Evolutionary conservation across 192 early-diverging fungal genomes (phyloP), one percentile per base, ranked within the genome.

Genomic region (Diversispora eburnea): DNA sequence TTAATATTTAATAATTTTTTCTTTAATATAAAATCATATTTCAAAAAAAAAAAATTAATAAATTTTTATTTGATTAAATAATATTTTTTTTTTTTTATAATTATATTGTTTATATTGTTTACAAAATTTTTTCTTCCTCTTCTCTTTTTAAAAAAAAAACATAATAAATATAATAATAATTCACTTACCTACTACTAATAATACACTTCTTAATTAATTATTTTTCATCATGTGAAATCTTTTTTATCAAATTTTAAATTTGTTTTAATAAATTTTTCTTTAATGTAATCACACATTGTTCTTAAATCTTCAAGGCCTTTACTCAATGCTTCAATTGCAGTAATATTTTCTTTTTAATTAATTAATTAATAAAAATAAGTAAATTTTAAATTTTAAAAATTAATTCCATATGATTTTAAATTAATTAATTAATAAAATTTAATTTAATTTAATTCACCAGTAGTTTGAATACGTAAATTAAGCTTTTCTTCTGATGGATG

Each of bases 401-500:
- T 22, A 59, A 9, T 33, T 58, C 8, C 25, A 9, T 22, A 25
- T n/a, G n/a, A 8, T 25, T 25, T 25, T 59, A 8, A 22, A 7
- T 59, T 10, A 22, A 58, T 33, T 13, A 13, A 39, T 15, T 13
- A 22, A 33, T 39, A 39, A 61, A 1, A 62, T 62, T 10, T 41
- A 17, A 15, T 19, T 19, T 58, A 8, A 8, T 17, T 10, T 19
- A 20, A 19, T 49, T 70, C 85, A 87, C 89, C 84, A 55, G 89
- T 89, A 17, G 97, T 99, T 81, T 99, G 96, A 72, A 99, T 92
- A 54, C 96, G 91, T 15, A 99, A 51, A 77, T 98, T 90, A 54
- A 94, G 89, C 77, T 93, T 94, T 67, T 87, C 87, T 79, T 96
- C 95, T 20, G 96, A 97, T 55, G 97, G 97, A 75, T 99, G 97